Evolutionary conservation across 2,329 filamentous ascomycete genomes (phyloP).

Genomic region (Fusarium globosum): DNA sequence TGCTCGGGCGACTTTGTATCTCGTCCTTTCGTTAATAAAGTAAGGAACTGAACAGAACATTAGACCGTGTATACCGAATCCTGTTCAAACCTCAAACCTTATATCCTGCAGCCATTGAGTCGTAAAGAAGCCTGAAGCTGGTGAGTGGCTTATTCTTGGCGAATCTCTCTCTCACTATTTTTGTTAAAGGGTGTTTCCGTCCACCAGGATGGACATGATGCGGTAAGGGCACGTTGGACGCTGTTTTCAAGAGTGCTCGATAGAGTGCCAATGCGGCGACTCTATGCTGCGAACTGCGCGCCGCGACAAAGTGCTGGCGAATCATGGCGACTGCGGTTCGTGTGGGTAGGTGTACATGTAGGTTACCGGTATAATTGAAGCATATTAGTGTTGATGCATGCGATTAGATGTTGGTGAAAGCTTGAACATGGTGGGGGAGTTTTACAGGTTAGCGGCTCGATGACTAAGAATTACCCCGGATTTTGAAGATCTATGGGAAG

Average conservation of each 20-base stretch:
- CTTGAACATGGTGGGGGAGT: constrained; percentile 9
- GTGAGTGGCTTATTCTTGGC: constrained; percentile 66
- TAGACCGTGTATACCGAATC: neutral
- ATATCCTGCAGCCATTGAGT: constrained; percentile 76
- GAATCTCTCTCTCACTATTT: constrained; percentile 72
- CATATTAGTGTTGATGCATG: constrained; percentile 15
- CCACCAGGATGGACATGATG: constrained; percentile 51
- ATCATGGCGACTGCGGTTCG: constrained; percentile 37
- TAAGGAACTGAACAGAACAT: constrained; percentile 51
- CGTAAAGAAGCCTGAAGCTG: constrained; percentile 69
- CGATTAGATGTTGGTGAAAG: neutral
- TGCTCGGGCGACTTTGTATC: constrained; percentile 54
- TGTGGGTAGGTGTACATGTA: neutral
- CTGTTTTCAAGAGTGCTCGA: constrained; percentile 73
- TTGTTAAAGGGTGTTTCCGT: constrained; percentile 59
- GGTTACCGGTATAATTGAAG: constrained; percentile 1
- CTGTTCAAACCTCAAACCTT: constrained; percentile 55
- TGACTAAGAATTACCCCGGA: constrained; percentile 36
- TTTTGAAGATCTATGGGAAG: constrained; percentile 9
- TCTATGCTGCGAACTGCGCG: constrained; percentile 64
- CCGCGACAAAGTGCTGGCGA: constrained; percentile 56
- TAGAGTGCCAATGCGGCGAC: constrained; percentile 75
- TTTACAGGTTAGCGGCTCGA: constrained; percentile 16
- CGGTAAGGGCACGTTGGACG: constrained; percentile 63
- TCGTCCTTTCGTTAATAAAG: constrained; percentile 54